Percentiles rank a stretch among this genome's conserved stretches.
phyloP scores from a whole-genome alignment of 306 rosid species.

The Carpinus fangiana region DNA sequence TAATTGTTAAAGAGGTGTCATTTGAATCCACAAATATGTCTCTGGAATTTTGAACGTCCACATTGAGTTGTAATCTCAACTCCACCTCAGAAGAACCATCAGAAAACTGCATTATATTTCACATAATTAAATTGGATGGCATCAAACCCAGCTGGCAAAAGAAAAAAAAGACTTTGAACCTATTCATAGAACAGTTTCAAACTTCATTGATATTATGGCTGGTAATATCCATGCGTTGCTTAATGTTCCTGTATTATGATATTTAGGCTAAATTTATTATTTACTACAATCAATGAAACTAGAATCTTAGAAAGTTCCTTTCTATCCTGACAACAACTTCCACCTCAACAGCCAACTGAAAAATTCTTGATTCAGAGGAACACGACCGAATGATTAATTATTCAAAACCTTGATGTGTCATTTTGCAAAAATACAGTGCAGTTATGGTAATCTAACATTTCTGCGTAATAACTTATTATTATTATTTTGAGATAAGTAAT shows the following conservation, averaged over 20 bases:
- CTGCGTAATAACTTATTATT: neutral
- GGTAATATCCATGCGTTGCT: conserved; percentile 2
- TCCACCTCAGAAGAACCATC: conserved; percentile 85
- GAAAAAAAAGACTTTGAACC: neutral
- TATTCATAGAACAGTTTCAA: neutral
- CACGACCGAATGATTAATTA: neutral
- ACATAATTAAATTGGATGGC: conserved; percentile 13
- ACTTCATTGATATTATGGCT: neutral
- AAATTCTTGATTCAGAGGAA: neutral
- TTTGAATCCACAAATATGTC: conserved; percentile 67
- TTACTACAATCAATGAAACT: neutral
- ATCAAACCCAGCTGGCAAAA: conserved; percentile 14
- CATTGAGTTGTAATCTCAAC: conserved; percentile 58
- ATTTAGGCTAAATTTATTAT: neutral
- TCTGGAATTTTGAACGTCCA: conserved; percentile 44
- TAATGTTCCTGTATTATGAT: neutral
- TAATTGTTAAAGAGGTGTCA: conserved; percentile 57
- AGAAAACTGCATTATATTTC: conserved; percentile 65
- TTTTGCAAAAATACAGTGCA: neutral
- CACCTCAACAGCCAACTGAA: too few relatives aligned
- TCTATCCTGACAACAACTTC: neutral
- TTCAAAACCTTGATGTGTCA: neutral
- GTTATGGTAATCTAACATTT: neutral
- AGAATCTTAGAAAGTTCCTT: conserved; percentile 1
- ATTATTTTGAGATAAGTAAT: neutral